Base-by-base conservation (phyloP, 768 basidiomycete genomes). In the Tylopilus cervinicoccineus region DNA sequence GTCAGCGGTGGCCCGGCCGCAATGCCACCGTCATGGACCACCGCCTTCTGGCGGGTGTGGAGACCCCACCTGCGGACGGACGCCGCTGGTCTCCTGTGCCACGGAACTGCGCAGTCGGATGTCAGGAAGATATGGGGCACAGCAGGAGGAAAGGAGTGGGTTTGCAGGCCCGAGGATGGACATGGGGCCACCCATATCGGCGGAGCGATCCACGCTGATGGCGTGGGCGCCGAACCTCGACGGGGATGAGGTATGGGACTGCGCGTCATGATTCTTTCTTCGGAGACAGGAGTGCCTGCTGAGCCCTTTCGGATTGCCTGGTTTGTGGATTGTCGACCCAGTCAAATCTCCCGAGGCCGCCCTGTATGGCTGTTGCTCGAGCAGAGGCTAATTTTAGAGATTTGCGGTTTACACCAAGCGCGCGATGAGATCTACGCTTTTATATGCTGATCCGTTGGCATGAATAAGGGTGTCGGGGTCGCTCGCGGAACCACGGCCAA, bases 191-290 rank as follows among this genome's bases (percentile, higher is more conserved):
- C 65, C 71, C 33, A 66, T 73, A 16, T 78, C 76, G 47, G 71
- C 70, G 50, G 74, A 76, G 65, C 74, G 76, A 38, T 78, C 72
- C 44, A 76, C 76, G n/a, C n/a, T n/a, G 34, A 70, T 47, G 17
- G 32, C 43, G 32, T 66, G 66, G 67, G 49, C 51, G 45, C 55
- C 59, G 51, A 44, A 53, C 23, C 50, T 55, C 40, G 56, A 61
- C 55, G 66, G 53, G 55, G 42, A 59, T 53, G 47, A 40, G 4
- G 50, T 56, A 50, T 59, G 59, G 51, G 53, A 58, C 43, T 36
- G 23, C 38, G 28, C 26, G 31, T 44, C 39, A 45, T 57, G n/a
- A 47, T 48, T 38, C 51, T 47, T 47, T 41, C 48, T 51, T 57
- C 19, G 51, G 52, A 47, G 49, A 55, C 49, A 53, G 54, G 54